Conservation (phyloP, 2,329 filamentous ascomycete genomes). For the Trichoderma polysporum region DNA sequence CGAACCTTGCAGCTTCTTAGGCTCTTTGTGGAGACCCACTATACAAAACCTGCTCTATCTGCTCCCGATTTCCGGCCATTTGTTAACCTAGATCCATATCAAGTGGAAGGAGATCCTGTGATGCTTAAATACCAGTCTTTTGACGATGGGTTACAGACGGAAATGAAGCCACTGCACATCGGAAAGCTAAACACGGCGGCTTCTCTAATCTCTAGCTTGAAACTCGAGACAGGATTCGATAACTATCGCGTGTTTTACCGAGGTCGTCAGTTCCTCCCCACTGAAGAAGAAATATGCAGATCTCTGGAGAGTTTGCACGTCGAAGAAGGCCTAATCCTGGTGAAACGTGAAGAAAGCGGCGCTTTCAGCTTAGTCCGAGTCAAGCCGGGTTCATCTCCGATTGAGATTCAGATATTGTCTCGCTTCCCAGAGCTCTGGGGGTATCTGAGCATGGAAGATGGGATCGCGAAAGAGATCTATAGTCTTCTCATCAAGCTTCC, state of each 20-base stretch:
- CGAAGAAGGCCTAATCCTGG: constrained; percentile 62
- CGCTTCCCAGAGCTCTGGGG: constrained; percentile 84
- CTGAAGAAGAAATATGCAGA: constrained; percentile 56
- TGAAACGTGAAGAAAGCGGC: constrained; percentile 57
- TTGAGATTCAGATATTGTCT: constrained; percentile 77
- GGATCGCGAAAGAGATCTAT: constrained; percentile 69
- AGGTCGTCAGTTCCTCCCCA: constrained; percentile 64
- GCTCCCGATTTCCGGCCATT: constrained; percentile 56
- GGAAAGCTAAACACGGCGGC: constrained; percentile 69
- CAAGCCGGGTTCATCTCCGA: constrained; percentile 53
- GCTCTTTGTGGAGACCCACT: constrained; percentile 65
- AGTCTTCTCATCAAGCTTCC: constrained; percentile 70
- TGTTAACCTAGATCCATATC: constrained; percentile 51
- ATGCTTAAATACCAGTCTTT: constrained; percentile 74
- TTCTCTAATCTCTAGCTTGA: constrained; percentile 66
- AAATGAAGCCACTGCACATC: constrained; percentile 62
- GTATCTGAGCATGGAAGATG: constrained; percentile 72
- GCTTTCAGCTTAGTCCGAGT: constrained; percentile 44
- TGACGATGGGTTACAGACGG: constrained; percentile 58
- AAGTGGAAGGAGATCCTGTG: constrained; percentile 61
- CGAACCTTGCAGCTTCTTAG: constrained; percentile 68
- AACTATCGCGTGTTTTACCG: constrained; percentile 72
- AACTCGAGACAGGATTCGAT: constrained; percentile 69
- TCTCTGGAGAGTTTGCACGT: constrained; percentile 69
- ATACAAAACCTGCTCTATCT: constrained; percentile 59